phyloP scores from a whole-genome alignment of 2,329 filamentous ascomycete species.

The Furcasterigmium sp. region DNA sequence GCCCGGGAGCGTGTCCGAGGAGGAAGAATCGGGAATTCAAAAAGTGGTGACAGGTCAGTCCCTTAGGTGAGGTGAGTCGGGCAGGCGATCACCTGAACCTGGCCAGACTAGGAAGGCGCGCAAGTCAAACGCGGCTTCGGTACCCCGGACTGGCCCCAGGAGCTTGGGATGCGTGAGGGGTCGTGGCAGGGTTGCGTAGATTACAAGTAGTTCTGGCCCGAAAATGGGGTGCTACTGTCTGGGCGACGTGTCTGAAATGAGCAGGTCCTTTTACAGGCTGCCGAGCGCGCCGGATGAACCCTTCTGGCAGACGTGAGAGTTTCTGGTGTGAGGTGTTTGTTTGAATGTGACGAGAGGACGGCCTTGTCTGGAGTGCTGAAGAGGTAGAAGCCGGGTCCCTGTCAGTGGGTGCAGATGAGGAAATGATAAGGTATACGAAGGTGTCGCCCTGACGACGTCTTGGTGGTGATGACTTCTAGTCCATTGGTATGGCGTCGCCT shows the following conservation, averaged over 20 bases:
- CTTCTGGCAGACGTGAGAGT: too few species aligned
- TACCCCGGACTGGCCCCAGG: neutral
- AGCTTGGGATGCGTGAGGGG: neutral
- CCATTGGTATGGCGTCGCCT: too few species aligned
- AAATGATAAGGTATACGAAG: too few species aligned
- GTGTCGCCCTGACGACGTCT: too few species aligned
- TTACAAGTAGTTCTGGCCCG: neutral
- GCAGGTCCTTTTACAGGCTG: neutral
- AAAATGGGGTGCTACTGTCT: neutral
- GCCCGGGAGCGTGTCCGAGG: neutral
- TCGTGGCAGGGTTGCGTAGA: neutral
- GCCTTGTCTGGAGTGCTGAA: too few species aligned
- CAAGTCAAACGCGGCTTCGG: neutral
- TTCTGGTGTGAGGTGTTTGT: too few species aligned
- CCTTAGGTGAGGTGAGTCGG: neutral
- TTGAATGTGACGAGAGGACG: too few species aligned
- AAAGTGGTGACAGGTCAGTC: neutral
- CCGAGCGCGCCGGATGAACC: too few species aligned
- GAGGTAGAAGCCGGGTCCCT: too few species aligned
- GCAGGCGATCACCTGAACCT: neutral
- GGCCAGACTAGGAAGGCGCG: neutral
- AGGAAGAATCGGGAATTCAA: neutral
- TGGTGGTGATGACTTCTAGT: too few species aligned
- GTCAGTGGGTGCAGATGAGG: too few species aligned
- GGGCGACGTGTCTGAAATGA: conserved; percentile 1